Base-by-base conservation (phyloP, 352 stramenopile species). In the Blastocystis sp. region DNA sequence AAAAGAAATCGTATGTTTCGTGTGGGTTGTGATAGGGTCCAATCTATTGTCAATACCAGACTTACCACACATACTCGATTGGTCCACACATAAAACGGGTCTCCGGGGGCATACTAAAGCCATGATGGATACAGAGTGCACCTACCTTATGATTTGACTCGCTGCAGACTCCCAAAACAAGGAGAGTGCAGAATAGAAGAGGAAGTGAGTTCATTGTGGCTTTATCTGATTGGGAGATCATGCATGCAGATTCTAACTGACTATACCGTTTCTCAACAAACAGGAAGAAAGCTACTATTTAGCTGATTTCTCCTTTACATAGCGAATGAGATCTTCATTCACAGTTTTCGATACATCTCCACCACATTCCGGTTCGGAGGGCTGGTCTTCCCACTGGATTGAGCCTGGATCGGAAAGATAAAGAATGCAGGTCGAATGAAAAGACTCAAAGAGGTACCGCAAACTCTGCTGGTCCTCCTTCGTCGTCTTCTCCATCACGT, bases 1-100 rank as follows among this genome's bases (percentile, higher is more conserved):
- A 93, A 89, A 98, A 98, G 92, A 99, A 99, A 88, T 95, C 95
- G 89, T 99, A 99, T 56, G 95, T 98, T 91, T 99, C 96, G 90
- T 98, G 94, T 46, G 94, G 93, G 87, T 97, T 97, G 89, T 97
- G 94, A 89, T 96, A 97, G 65, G 94, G 93, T 0, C 95, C 92
- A 79, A 98, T 96, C 90, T 98, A 65, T 21, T 44, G 7, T 1
- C 63, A 11, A 64, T 8, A 24, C 21, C 24, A 1, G 14, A 9
- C 4, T n/a, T 14, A n/a, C 32, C 29, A 7, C 3, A 63, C 24
- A 9, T 46, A 81, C 69, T 49, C 75, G 88, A 44, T 86, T 88
- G 7, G 89, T 81, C 87, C 87, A 89, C n/a, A 88, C 51, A 54
- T 87, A 87, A 27, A 89, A 87, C 18, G 53, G 53, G 21, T 89